Base-by-base conservation (phyloP, 2,329 filamentous ascomycete genomes). In the Setomelanomma holmii region DNA sequence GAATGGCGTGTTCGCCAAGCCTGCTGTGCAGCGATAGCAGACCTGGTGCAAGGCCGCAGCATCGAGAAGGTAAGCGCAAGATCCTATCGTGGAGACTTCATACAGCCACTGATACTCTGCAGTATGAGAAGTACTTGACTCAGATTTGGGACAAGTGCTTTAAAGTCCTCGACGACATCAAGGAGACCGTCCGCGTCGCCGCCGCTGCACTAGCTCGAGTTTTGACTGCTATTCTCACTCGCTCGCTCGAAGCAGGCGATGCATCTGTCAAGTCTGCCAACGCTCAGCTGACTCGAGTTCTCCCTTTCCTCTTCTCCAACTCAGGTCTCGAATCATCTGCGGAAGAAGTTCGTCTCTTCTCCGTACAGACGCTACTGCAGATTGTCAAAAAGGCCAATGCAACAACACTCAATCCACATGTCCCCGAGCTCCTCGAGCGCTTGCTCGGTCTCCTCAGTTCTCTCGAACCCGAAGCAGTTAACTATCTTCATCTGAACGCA, bases 1-100 rank as follows among this genome's bases (percentile, higher is more conserved):
- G 95, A 99, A 72, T 99, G 95, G 95, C 85, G 95, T 52, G 90
- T 92, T 34, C 87, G 95, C 49, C 88, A 99, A 76, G 95, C 95
- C 5, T 95, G 91, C 69, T 98, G 95, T 75, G 87, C 89, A 33
- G 95, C 95, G 3, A 88, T 98, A 51, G 87, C 89, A 0, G 93
- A 98, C 69, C 81, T 99, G 1, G 84, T 98, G 6, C 90, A 95
- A 61, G 93, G 93, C 0, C 84, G 90, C 22, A 85, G 87, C 30
- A 69, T 81, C 21, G 76, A 79, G 7, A 79, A 78, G 61, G 72
- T 73, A 56, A 58, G 51, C 16, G 10, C 6, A 36, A 16, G 11
- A 36, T 17, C 16, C 4, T 36, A 11, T 16, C 16, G 7, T 17
- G 34, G 16, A 10, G 7, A 12, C 7, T 36, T 7, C 34, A 36